Base-by-base conservation (phyloP, 768 basidiomycete genomes). In the Auricularia cornea region DNA sequence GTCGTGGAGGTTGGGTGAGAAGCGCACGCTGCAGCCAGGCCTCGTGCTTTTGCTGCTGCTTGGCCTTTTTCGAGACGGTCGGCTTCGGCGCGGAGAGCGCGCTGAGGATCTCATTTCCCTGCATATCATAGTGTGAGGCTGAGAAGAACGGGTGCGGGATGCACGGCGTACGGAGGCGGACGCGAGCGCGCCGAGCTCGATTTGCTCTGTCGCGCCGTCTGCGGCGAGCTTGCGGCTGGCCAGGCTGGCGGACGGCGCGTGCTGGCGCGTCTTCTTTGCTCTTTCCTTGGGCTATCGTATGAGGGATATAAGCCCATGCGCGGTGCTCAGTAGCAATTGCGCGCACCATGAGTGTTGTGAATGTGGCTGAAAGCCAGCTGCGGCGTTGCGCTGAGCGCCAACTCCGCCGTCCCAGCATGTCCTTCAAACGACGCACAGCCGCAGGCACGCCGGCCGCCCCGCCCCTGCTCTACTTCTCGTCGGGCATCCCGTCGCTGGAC, bases 401-500 rank as follows among this genome's bases (percentile, higher is more conserved):
- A 48, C 44, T 23, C 23, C 20, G 10, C 6, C 10, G 12, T 38
- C 35, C n/a, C n/a, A n/a, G 35, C 51, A 57, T 57, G 54, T 57
- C 54, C 26, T 57, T 57, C 30, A 57, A 57, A 31, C 54, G 54
- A 57, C 54, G 54, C 6, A 29, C 54, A 12, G 26, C 54, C 11
- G 54, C 54, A 10, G 44, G 44, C 23, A 57, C 54, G 5, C 26
- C 26, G 10, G 16, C 54, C 18, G 75, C n/a, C 71, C 75, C 26
- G 64, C 74, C 54, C 68, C 72, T 1, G 70, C 70, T 23, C 59
- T 68, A 77, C 31, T 48, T 79, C 54, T 95, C 95, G 1, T 92
- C 92, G 3, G 97, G 97, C 2, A 85, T 98, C 10, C 87, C 93
- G 30, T 94, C 94, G 14, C 80, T 99, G 26, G 97, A 99, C 74